These are phyloP conservation scores for Sugiyamaella qingdaonensis DNA, from an alignment of 805 yeast species.

Conservation along the genomic window DNA sequence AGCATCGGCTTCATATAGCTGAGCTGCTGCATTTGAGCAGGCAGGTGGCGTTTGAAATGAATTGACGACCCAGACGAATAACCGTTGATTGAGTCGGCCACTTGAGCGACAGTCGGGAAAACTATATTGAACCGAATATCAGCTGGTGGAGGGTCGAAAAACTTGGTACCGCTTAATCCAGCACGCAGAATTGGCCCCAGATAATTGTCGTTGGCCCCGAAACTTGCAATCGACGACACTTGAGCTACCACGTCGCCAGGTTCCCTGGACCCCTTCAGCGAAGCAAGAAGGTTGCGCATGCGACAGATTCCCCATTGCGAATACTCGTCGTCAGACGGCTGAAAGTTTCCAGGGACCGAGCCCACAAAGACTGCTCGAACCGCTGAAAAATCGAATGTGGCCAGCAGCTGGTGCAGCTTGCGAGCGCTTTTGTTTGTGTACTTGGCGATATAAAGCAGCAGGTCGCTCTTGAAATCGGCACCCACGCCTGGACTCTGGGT, in stretches of 20 bases:
- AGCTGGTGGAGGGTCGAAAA: constrained; percentile 27
- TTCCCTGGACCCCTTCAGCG: neutral
- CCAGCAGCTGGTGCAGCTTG: constrained; percentile 17
- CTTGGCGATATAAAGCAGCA: constrained; percentile 24
- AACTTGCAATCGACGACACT: constrained; percentile 28
- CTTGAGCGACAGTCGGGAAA: constrained; percentile 43
- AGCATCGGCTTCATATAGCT: constrained; percentile 41
- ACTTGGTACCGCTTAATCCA: constrained; percentile 17
- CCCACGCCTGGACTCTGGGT: neutral
- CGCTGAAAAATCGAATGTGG: constrained; percentile 25
- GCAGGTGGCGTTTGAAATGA: constrained; percentile 39
- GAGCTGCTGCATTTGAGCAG: constrained; percentile 36
- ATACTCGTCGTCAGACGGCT: constrained; percentile 8
- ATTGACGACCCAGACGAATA: constrained; percentile 47
- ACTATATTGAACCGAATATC: constrained; percentile 36
- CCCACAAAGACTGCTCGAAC: constrained; percentile 27
- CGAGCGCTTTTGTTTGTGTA: constrained; percentile 18
- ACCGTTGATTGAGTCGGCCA: constrained; percentile 42
- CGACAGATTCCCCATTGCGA: constrained; percentile 23
- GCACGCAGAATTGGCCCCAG: constrained; percentile 17
- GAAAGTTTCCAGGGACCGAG: constrained; percentile 32
- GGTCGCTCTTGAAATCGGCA: constrained; percentile 25
- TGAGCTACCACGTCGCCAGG: constrained; percentile 21
- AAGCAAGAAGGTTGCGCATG: constrained; percentile 15
- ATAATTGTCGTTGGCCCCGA: constrained; percentile 23